These are phyloP conservation scores for Trichoderma brevicompactum DNA, from an alignment of 2,329 filamentous ascomycete species.

Conservation along the genomic window DNA sequence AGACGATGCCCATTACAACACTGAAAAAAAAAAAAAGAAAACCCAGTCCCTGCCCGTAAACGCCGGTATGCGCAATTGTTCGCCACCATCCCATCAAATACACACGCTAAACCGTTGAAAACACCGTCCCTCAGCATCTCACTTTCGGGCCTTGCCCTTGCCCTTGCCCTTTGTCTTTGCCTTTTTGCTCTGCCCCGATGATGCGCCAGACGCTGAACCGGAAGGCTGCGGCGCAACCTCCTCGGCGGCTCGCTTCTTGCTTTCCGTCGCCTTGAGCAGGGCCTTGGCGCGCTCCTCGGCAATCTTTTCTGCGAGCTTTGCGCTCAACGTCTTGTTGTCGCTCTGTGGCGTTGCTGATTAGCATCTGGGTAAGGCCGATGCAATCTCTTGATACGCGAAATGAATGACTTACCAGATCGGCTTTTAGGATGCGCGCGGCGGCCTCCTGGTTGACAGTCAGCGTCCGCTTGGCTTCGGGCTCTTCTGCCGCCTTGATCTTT, in stretches of 20 bases:
- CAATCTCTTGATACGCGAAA: neutral
- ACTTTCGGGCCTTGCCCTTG: slow-evolving; percentile 33
- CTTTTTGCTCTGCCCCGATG: slow-evolving; percentile 42
- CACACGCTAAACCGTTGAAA: neutral
- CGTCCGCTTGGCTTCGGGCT: slow-evolving; percentile 58
- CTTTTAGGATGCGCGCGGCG: slow-evolving; percentile 79
- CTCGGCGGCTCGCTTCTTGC: slow-evolving; percentile 50
- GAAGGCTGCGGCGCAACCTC: slow-evolving; percentile 38
- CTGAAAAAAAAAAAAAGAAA: too few relatives aligned
- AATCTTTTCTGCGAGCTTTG: slow-evolving; percentile 59
- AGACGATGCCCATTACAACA: too few relatives aligned
- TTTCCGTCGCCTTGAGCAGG: slow-evolving; percentile 51
- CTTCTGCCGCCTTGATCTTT: slow-evolving; percentile 83
- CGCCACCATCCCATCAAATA: neutral
- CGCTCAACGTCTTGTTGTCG: slow-evolving; percentile 57
- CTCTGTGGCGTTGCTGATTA: slow-evolving; percentile 41
- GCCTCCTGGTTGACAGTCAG: slow-evolving; percentile 72
- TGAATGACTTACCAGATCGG: slow-evolving; percentile 65
- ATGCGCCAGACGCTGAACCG: slow-evolving; percentile 31
- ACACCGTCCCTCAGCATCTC: neutral
- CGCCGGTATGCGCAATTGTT: neutral
- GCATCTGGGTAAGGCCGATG: neutral
- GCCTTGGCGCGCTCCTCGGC: slow-evolving; percentile 60
- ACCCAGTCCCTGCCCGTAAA: neutral
- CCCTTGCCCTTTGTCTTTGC: slow-evolving; percentile 39